These are phyloP conservation scores for Trichoderma erinaceum DNA, from an alignment of 495 filamentous ascomycete genomes.

Conservation along the genomic window DNA sequence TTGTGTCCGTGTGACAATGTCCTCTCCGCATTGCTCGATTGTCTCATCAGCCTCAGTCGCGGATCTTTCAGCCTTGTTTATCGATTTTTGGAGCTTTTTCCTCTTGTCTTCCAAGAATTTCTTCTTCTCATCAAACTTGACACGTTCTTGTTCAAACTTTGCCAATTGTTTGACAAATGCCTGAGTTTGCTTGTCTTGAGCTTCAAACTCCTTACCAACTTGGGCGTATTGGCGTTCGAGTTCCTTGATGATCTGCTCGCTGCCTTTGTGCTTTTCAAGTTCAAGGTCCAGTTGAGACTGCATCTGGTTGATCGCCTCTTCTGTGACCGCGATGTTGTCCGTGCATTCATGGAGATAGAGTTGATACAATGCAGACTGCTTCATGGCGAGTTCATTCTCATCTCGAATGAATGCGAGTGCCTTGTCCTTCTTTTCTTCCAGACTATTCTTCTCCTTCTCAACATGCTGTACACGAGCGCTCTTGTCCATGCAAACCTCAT, in stretches of 20 bases:
- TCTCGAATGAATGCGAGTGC: slow-evolving; percentile 81
- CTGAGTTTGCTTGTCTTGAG: slow-evolving; percentile 75
- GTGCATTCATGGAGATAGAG: slow-evolving; percentile 80
- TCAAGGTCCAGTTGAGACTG: slow-evolving; percentile 82
- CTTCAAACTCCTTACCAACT: slow-evolving; percentile 72
- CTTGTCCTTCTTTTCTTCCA: slow-evolving; percentile 95
- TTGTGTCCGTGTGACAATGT: slow-evolving; percentile 65
- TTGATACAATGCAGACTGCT: slow-evolving; percentile 86
- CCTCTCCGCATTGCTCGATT: slow-evolving; percentile 66
- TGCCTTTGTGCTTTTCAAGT: slow-evolving; percentile 85
- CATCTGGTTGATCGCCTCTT: slow-evolving; percentile 85
- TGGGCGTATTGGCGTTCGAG: slow-evolving; percentile 80
- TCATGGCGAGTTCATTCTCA: slow-evolving; percentile 85
- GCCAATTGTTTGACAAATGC: slow-evolving; percentile 79
- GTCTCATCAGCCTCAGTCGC: slow-evolving; percentile 69
- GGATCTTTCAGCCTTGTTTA: slow-evolving; percentile 56
- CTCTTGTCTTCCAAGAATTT: slow-evolving; percentile 86
- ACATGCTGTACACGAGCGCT: slow-evolving; percentile 91
- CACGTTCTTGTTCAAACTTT: slow-evolving; percentile 88
- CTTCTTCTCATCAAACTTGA: slow-evolving; percentile 95
- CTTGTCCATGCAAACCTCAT: slow-evolving; percentile 93
- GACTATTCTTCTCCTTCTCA: slow-evolving; percentile 86
- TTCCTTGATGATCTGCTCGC: slow-evolving; percentile 83
- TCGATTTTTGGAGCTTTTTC: slow-evolving; percentile 90
- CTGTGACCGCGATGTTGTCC: slow-evolving; percentile 82